Evolutionary conservation across 169 alveolate genomes (phyloP), one percentile per base, ranked within the genome.

Genomic region (Cryptosporidium canis): DNA sequence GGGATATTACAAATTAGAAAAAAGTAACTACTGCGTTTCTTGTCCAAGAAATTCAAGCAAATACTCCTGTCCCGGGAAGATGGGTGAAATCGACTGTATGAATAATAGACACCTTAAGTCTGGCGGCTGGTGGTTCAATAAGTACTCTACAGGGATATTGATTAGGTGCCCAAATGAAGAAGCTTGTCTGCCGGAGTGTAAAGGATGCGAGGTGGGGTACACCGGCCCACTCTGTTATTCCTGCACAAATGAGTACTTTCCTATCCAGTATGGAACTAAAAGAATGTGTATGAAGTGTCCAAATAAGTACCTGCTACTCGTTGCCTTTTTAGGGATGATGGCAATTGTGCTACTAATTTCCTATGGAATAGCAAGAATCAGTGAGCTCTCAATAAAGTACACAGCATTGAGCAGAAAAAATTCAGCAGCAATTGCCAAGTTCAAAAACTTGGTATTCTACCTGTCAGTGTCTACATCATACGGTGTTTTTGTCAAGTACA

Each of bases 101-200:
- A 77, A 35, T 8, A 37, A 77, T 35, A 47, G n/a, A 58, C 55
- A 24, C 9, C 58, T 48, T 21, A 27, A 48, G 35, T 33, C 35
- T 53, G 87, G 72, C 8, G 87, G 87, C 0, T 77, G 87, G 87
- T 77, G 87, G 87, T 14, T 37, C 65, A 18, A 43, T 8, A 37
- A 44, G n/a, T 0, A 16, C 35, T 37, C 31, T 12, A 16, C 47
- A 3, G 87, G 87, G 16, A 77, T 77, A 77, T 2, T 58, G n/a
- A 55, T 58, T 11, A 77, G 44, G 29, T 77, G 87, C 39, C 72
- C 87, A 53, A 56, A 39, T 58, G 61, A 77, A 77, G 39, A 41
- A 7, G 35, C 87, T 9, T 77, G 87, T 41, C 43, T 58, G 21
- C 48, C 65, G 16, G 72, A 77, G 1, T 77, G 71, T 39, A 41